A percentile compares a stretch with the other conserved stretches of the same genome.
Evolutionary conservation across 345 rosid species (phyloP).

Genomic region (Cochlearia excelsa): DNA sequence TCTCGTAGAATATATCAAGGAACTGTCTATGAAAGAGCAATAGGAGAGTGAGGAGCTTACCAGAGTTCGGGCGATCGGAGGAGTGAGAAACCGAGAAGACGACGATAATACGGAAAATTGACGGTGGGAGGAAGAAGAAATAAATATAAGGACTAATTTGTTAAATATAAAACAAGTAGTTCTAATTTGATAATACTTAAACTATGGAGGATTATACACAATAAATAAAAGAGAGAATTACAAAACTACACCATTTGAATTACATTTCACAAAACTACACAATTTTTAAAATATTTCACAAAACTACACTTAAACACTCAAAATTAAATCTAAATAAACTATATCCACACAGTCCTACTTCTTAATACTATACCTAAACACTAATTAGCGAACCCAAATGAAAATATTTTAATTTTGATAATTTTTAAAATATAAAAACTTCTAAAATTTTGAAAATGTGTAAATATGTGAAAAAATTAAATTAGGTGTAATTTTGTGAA

Average conservation of each 20-base stretch:
- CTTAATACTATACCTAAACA: too few relatives aligned
- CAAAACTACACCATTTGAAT: too few relatives aligned
- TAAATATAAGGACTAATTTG: neutral
- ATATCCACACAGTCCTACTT: too few relatives aligned
- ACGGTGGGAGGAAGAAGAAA: constrained; percentile 5
- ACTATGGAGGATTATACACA: neutral
- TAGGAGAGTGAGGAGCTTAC: constrained; percentile 13
- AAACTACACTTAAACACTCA: neutral
- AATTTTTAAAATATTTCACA: too few relatives aligned
- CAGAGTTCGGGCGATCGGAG: constrained; percentile 12
- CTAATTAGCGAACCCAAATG: too few relatives aligned
- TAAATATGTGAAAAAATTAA: too few relatives aligned
- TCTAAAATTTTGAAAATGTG: too few relatives aligned
- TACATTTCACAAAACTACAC: too few relatives aligned
- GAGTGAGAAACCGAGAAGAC: constrained; percentile 13
- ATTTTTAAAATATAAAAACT: too few relatives aligned
- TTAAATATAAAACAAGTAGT: constrained; percentile 9
- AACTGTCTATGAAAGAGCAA: neutral
- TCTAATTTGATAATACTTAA: neutral
- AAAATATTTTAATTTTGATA: too few relatives aligned
- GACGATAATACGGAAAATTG: neutral
- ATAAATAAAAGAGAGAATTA: constrained; percentile 9
- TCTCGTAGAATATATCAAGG: neutral
- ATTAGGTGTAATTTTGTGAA: too few relatives aligned
- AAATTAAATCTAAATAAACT: neutral